Base-by-base conservation (phyloP, 768 basidiomycete genomes). In the Amanita pseudoporphyria region DNA sequence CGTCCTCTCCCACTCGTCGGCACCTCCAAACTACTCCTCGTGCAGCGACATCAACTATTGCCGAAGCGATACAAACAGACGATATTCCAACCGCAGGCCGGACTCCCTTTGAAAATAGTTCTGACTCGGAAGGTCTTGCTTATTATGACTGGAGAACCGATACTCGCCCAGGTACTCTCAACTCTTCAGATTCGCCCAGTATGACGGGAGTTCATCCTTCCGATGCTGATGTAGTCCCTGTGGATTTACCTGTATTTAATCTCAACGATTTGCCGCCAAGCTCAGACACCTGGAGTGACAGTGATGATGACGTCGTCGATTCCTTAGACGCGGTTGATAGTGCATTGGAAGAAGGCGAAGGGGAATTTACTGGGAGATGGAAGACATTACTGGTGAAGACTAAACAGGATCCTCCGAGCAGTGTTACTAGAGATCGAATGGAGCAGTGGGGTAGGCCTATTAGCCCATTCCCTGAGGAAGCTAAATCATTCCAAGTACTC, bases 341-440 rank as follows among this genome's bases (percentile, higher is more conserved):
- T 14, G 43, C 24, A 9, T 39, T 43, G 12, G 63, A 58, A 10
- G 70, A 74, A 48, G 74, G 67, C 1, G 67, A 73, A 26, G 81
- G 83, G 18, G 82, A 87, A 53, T 87, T 74, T 57, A 87, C 85
- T 5, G 85, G 84, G 9, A 71, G 67, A 28, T 87, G 77, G 67
- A 76, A 64, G 59, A 70, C 73, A 50, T 54, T 81, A 45, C 67
- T 58, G 6, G 73, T 85, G 3, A 79, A 72, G 16, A 83, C 79
- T 16, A 86, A 85, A 66, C 64, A 62, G 14, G 84, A 82, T 53
- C 82, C 83, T 1, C 80, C 82, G 3, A 78, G 78, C 44, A 80
- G 76, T 54, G 67, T 65, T 12, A 79, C 78, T 16, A 62, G 66
- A 28, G 65, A 57, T 5, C 68, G 76, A 32, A 73, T 71, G 63